phyloP scores from a whole-genome alignment of 208 protist species.

The Wallacemonas sp. region DNA sequence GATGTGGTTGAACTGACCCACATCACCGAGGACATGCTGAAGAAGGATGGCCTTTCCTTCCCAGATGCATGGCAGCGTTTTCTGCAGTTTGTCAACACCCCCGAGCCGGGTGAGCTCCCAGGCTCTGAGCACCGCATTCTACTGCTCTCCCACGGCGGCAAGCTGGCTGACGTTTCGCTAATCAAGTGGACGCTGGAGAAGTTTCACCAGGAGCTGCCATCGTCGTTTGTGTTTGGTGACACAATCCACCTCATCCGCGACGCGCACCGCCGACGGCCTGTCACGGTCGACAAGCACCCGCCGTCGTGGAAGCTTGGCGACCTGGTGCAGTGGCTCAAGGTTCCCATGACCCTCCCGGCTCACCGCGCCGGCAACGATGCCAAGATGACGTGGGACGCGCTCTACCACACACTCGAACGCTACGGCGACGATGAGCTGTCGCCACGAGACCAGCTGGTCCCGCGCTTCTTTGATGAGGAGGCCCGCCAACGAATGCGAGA shows the following conservation, averaged over 20 bases:
- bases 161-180: constrained; percentile 86
- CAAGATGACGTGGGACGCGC: constrained; percentile 89
- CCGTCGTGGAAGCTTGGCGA: constrained; percentile 83
- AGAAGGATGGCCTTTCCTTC: constrained; percentile 72
- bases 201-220: constrained; percentile 56
- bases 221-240: constrained; percentile 82
- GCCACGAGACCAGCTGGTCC: constrained; percentile 87
- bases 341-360: constrained; percentile 63
- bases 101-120: constrained; percentile 67
- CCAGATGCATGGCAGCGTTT: constrained; percentile 74
- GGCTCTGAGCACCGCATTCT: constrained; percentile 65
- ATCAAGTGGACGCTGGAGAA: constrained; percentile 87
- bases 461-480: constrained; percentile 86
- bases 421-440: constrained; percentile 88
- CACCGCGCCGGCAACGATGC: constrained; percentile 89
- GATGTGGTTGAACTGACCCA: constrained; percentile 76
- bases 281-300: constrained; percentile 88
- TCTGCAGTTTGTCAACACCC: constrained; percentile 61
- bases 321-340: constrained; percentile 86
- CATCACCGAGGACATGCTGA: constrained; percentile 80
- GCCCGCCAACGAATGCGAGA: constrained; percentile 66
- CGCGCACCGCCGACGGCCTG: constrained; percentile 81
- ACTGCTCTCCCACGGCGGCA: constrained; percentile 87
- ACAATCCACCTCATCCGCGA: constrained; percentile 89
- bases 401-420: constrained; percentile 86